Evolutionary conservation across 495 filamentous ascomycete genomes (phyloP), one percentile per base, ranked within the genome.

Genomic region (Penicillium alfredii): DNA sequence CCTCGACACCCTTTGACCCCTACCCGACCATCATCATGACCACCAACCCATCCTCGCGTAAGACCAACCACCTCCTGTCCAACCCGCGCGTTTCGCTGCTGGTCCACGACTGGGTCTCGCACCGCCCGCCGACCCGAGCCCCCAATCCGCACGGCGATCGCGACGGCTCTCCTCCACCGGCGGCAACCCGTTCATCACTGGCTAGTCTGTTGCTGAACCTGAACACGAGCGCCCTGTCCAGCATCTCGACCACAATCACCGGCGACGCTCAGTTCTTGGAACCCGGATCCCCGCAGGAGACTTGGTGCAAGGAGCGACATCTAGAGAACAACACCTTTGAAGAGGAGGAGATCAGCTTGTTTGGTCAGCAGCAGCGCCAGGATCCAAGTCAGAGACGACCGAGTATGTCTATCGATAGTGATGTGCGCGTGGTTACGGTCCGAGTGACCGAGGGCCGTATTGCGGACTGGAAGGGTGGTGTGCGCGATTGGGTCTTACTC

Each of bases 21-120:
- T 66, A 72, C 35, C 87, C 85, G 13, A 79, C 79, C 36, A 89
- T 95, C 46, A 81, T 95, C 61, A 94, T 95, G 88, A 95, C 88
- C 30, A 89, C 86, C 39, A 89, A 93, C 58, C 80, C 86, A 4
- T 74, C 82, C 25, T 89, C 86, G 33, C 86, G 84, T 46, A 96
- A 96, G 65, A 94, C 84, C 36, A 75, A 77, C 58, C 94, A 95
- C 55, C 76, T 98, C 3, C 66, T 83, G 42, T 71, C 74, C 21
- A 98, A 98, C 59, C 92, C 90, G 1, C 84, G 82, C 46, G 88
- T 98, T 35, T 88, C 84, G 2, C 66, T 98, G n/a, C 78, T 97
- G 16, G 92, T 97, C 8, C 92, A 98, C 65, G 92, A 98, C 62
- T 98, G 90, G 92, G 87, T 96, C 10, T 94, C 87, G 2, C 87